These are phyloP conservation scores for Candida gigantensis DNA, from an alignment of 1,139 yeast species.

Conservation along the genomic window DNA sequence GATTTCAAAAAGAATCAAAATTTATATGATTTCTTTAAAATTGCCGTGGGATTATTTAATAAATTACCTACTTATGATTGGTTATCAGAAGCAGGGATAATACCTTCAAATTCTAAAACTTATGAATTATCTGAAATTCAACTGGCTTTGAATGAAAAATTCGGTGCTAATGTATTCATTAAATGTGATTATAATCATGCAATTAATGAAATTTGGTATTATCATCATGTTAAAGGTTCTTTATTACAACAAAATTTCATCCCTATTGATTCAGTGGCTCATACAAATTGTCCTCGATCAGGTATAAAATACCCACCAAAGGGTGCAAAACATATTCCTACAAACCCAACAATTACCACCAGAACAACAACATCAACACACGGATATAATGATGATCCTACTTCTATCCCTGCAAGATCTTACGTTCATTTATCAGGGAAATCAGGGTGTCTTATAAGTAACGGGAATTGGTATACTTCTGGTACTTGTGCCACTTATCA, in stretches of 20 bases:
- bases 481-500: conserved; percentile 85
- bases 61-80: conserved; percentile 71
- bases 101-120: conserved; percentile 60
- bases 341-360: conserved; percentile 8
- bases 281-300: conserved; percentile 60
- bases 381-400: no score
- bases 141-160: conserved; percentile 59
- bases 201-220: conserved; percentile 89
- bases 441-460: conserved; percentile 77
- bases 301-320: conserved; percentile 83
- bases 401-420: conserved; percentile 26
- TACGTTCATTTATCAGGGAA: conserved; percentile 55
- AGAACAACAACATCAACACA: conserved; percentile 17
- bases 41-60: conserved; percentile 64
- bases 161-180: conserved; percentile 65
- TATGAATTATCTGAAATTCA: conserved; percentile 67
- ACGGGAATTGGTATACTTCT: conserved; percentile 78
- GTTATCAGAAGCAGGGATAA: conserved; percentile 65
- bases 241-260: conserved; percentile 63
- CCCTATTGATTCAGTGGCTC: conserved; percentile 60
- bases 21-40: conserved; percentile 76
- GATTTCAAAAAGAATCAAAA: conserved; percentile 40
- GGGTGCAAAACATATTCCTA: conserved; percentile 32
- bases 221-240: conserved; percentile 77
- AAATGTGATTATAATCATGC: conserved; percentile 65